Evolutionary conservation across 2,329 filamentous ascomycete genomes (phyloP), one percentile per base, ranked within the genome.

Genomic region (Magnaporthiopsis incrustans): DNA sequence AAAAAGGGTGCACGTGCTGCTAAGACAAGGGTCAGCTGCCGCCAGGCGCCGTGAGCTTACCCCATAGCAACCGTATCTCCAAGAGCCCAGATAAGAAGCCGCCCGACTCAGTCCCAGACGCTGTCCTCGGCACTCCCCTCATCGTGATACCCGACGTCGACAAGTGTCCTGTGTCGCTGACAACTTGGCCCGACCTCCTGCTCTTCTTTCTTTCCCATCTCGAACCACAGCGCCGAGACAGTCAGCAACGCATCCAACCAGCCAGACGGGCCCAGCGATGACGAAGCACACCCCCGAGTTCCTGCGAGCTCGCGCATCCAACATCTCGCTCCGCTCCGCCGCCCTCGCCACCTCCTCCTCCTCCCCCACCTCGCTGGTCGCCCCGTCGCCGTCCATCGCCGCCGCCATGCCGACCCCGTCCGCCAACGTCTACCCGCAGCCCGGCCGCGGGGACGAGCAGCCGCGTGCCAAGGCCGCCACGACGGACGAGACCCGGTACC

Each of bases 221-320:
- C 44, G 6, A 50, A 22, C 44, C 18, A 22, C 44, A 22, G 4
- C 44, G 15, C 38, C 12, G 38, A 15, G 12, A 50, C 18, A 22
- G 15, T n/a, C 44, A 50, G 44, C 44, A 25, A n/a, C 44, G 22
- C 44, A 53, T 25, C 44, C 22, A 53, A 25, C 44, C 22, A n/a
- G 18, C 22, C 6, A 53, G 44, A n/a, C 18, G 22, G 10, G 26
- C 53, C 53, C 38, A 59, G 57, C 60, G 66, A 82, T 83, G 81
- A 80, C 77, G 59, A 76, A 75, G 66, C 76, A 79, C 67, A 78
- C 79, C 1, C 72, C 78, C 66, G 76, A 79, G 26, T 78, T 77
- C 69, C 71, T 80, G 66, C 77, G 76, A 66, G 73, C 77, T 58
- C 77, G 79, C 66, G 73, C 71, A 66, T 81, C 79, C 66, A 74